Percentiles rank a stretch among this genome's conserved stretches.
phyloP scores from a whole-genome alignment of 257 asterid genomes.

The Nyctanthes arbortristis region DNA sequence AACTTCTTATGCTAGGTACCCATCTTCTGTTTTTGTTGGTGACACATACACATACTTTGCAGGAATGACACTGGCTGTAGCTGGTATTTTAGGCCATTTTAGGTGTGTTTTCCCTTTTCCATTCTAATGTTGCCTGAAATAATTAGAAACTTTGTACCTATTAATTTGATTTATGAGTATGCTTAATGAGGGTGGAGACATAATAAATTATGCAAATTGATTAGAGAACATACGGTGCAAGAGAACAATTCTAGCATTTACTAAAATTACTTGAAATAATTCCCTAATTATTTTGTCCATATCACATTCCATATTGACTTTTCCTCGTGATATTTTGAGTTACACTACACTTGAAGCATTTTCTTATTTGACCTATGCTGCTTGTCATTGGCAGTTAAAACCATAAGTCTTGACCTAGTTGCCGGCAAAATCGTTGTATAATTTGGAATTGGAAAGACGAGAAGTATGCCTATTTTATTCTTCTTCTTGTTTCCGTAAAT shows the following conservation, averaged over 20 bases:
- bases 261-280: neutral
- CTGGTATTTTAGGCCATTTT: slow-evolving; percentile 84
- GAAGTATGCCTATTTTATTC: neutral
- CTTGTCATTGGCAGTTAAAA: neutral
- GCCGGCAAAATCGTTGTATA: neutral
- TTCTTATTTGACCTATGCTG: neutral
- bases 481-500: neutral
- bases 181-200: neutral
- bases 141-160: neutral
- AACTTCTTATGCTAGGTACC: slow-evolving; percentile 59
- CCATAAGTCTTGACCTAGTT: neutral
- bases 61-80: slow-evolving; percentile 94
- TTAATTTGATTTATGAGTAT: slow-evolving; percentile 8
- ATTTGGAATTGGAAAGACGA: neutral
- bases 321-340: neutral
- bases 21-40: slow-evolving; percentile 87
- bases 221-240: too few relatives aligned
- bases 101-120: slow-evolving; percentile 45
- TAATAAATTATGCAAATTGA: too few relatives aligned
- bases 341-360: neutral
- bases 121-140: neutral
- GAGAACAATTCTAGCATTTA: neutral
- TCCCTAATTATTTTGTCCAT: too few relatives aligned
- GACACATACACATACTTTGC: slow-evolving; percentile 90
- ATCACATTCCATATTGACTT: neutral